phyloP scores from a whole-genome alignment of 176 grass and related monocot genomes.

The Tillandsia fasciculata region DNA sequence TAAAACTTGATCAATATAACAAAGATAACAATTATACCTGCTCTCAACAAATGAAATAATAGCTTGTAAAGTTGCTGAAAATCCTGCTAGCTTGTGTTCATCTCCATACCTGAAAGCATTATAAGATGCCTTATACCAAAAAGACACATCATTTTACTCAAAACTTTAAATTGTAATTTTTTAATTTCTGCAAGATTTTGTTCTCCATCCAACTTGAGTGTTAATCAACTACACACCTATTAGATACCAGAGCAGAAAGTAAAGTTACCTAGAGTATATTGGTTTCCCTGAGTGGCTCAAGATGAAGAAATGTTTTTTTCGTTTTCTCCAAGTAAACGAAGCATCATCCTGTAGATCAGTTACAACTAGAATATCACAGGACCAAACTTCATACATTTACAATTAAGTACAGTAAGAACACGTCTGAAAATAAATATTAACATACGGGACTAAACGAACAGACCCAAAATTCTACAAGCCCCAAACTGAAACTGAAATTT shows the following conservation, averaged over 20 bases:
- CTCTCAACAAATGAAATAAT: constrained; percentile 97
- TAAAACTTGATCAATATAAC: constrained; percentile 9
- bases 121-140: background rate
- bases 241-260: background rate
- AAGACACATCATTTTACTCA: background rate
- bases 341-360: constrained; percentile 59
- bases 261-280: constrained; percentile 72
- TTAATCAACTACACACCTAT: background rate
- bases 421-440: no score
- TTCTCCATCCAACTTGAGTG: background rate
- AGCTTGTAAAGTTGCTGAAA: constrained; percentile 91
- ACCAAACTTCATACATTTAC: no score
- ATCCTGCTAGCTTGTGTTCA: constrained; percentile 97
- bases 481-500: no score
- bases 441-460: no score
- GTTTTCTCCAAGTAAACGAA: constrained; percentile 87
- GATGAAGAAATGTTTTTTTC: constrained; percentile 96
- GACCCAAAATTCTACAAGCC: no score
- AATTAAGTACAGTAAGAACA: no score
- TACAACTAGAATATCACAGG: background rate
- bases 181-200: background rate
- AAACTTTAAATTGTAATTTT: constrained; percentile 6
- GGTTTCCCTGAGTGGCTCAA: constrained; percentile 94
- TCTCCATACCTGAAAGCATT: constrained; percentile 71
- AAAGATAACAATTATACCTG: constrained; percentile 31